Evolutionary conservation across 257 asterid species (phyloP).

Genomic region (Nicotiana tabacum): DNA sequence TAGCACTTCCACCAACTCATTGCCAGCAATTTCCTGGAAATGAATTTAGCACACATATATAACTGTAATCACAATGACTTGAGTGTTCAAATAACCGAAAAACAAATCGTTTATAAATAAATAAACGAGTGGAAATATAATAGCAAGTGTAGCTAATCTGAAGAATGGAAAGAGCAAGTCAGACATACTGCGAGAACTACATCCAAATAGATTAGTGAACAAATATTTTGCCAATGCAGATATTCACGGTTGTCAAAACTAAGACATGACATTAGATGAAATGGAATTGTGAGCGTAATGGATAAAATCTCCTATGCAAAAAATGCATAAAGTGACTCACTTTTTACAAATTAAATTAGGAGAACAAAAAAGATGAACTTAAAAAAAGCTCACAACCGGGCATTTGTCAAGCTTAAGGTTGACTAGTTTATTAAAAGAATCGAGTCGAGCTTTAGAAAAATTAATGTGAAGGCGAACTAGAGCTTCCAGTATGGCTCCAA

Average conservation of each 20-base stretch:
- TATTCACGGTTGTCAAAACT: neutral
- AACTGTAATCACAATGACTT: neutral
- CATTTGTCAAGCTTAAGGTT: neutral
- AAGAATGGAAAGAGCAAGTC: neutral
- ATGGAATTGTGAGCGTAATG: neutral
- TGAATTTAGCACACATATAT: constrained; percentile 26
- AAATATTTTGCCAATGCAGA: neutral
- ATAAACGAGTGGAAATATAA: neutral
- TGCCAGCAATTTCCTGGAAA: constrained; percentile 88
- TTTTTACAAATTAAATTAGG: neutral
- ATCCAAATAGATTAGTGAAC: neutral
- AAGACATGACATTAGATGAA: neutral
- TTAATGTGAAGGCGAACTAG: no score
- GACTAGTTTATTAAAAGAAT: neutral
- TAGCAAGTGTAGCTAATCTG: neutral
- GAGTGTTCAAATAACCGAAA: neutral
- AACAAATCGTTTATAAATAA: neutral
- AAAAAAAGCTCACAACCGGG: neutral
- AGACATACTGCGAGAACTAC: neutral
- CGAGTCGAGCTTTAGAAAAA: no score
- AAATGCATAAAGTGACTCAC: neutral
- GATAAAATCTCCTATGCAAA: neutral
- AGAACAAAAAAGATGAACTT: neutral
- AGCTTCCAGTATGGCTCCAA: no score
- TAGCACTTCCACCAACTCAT: constrained; percentile 70